A percentile compares a stretch with the other conserved stretches of the same genome.
phyloP scores from a whole-genome alignment of 768 basidiomycete genomes.

The Boletus barrowsii region DNA sequence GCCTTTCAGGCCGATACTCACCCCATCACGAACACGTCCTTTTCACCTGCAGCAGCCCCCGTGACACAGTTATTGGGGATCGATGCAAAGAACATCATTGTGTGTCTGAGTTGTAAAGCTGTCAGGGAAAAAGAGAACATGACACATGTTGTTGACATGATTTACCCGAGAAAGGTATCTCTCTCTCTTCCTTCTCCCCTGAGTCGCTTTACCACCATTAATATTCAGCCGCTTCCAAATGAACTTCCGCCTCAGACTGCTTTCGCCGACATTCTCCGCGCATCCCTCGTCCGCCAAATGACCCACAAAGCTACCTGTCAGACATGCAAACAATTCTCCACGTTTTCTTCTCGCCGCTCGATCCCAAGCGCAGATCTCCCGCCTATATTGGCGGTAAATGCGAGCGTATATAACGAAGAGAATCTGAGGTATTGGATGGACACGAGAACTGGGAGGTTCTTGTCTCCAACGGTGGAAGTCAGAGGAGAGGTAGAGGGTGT shows the following conservation, averaged over 20 bases:
- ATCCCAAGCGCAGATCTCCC: constrained; percentile 68
- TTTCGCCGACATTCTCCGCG: constrained; percentile 67
- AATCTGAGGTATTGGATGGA: constrained; percentile 76
- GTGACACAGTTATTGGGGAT: constrained; percentile 86
- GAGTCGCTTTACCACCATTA: background rate
- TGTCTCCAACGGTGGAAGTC: constrained; percentile 55
- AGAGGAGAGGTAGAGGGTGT: constrained; percentile 57
- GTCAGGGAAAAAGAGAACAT: constrained; percentile 72
- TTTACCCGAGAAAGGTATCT: constrained; percentile 80
- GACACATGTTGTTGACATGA: constrained; percentile 81
- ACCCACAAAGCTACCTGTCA: constrained; percentile 86
- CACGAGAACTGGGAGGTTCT: constrained; percentile 40
- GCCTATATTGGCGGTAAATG: constrained; percentile 82
- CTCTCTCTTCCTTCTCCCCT: background rate
- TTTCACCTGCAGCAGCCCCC: constrained; percentile 55
- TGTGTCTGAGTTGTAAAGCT: constrained; percentile 72
- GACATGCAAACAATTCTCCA: constrained; percentile 73
- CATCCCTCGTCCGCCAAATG: constrained; percentile 77
- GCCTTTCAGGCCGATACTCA: constrained; percentile 22
- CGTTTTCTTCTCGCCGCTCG: constrained; percentile 67
- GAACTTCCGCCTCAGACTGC: constrained; percentile 41
- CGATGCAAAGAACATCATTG: constrained; percentile 69
- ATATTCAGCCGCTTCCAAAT: constrained; percentile 32
- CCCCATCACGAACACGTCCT: constrained; percentile 7
- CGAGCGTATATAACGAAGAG: constrained; percentile 76